Conservation (phyloP, 495 filamentous ascomycete species). For the Neurospora sp. region DNA sequence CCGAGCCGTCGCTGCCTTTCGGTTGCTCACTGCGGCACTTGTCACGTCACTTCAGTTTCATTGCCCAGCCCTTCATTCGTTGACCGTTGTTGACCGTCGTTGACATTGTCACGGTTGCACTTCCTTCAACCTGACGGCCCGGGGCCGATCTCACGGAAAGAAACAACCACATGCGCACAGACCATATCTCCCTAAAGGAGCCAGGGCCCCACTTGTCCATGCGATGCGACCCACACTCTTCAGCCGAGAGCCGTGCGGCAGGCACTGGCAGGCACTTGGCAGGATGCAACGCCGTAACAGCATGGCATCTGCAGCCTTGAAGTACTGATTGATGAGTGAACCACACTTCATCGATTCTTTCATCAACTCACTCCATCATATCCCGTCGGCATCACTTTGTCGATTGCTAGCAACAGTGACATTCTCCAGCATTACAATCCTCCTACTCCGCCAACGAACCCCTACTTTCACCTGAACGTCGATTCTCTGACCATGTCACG, state of each 20-base stretch:
- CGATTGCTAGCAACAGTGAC: not conserved
- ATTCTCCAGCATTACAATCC: not conserved
- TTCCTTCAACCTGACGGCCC: not conserved
- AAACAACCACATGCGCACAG: not conserved
- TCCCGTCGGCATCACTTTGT: not conserved
- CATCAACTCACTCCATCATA: not conserved
- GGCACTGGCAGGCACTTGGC: not conserved
- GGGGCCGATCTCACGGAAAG: not conserved
- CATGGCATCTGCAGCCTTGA: not conserved
- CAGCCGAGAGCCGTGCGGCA: not conserved
- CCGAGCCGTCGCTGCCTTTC: not conserved
- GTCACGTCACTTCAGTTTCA: not conserved
- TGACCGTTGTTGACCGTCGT: not conserved
- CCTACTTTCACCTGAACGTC: not conserved
- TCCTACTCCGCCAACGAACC: not conserved
- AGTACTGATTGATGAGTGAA: not conserved
- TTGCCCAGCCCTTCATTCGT: not conserved
- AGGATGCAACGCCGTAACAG: not conserved
- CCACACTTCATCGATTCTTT: not conserved
- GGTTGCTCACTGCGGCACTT: not conserved
- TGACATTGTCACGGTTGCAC: not conserved
- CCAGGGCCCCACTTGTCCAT: no score
- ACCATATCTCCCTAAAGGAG: not conserved
- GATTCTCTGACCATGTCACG: not conserved
- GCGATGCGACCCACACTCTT: not conserved